phyloP scores from a whole-genome alignment of 176 grass and related monocot genomes.

The Phyllostachys edulis region DNA sequence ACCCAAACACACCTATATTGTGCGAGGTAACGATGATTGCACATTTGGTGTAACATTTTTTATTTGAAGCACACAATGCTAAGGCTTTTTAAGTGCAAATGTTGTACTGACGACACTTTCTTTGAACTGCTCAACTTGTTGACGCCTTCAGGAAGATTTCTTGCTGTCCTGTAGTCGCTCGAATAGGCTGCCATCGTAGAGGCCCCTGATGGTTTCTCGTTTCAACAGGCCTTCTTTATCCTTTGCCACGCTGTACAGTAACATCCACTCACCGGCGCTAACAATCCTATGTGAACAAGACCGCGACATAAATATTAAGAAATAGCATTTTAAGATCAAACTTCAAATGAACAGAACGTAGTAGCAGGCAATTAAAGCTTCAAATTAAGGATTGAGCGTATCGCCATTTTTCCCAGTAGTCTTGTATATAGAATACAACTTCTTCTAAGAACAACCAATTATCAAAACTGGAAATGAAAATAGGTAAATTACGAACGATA shows the following conservation, averaged over 20 bases:
- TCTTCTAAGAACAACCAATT: neutral
- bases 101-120: neutral
- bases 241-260: conserved; percentile 55
- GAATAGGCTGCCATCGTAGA: conserved; percentile 65
- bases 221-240: conserved; percentile 47
- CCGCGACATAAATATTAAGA: neutral
- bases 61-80: neutral
- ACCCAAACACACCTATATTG: neutral
- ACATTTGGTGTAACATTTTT: neutral
- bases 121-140: neutral
- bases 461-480: neutral
- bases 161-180: conserved; percentile 37
- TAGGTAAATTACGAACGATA: neutral
- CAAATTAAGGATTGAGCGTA: neutral
- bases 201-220: conserved; percentile 40
- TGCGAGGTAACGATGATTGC: neutral
- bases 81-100: neutral
- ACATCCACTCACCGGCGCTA: conserved; percentile 37
- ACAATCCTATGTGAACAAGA: neutral
- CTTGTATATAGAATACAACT: neutral
- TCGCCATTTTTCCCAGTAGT: no score
- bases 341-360: neutral
- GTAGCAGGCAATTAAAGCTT: no score
- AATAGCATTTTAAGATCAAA: neutral
- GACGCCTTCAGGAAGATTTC: conserved; percentile 24